Evolutionary conservation across 1,139 yeast genomes (phyloP).

Genomic region (Blastobotrys petasosporus): DNA sequence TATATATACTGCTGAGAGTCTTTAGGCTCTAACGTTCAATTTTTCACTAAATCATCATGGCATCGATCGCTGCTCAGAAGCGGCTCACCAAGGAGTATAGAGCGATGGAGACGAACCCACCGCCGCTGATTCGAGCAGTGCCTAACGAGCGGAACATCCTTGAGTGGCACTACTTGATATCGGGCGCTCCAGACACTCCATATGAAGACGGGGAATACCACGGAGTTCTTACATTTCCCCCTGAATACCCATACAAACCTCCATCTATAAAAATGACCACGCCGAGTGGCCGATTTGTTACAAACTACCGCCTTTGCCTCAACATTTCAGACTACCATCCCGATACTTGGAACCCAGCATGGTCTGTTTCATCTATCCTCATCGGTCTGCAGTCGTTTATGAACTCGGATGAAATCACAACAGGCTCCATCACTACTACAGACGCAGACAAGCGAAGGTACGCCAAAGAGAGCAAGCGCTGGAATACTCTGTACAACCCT

Average conservation of each 20-base stretch:
- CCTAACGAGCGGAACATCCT: conserved; percentile 70
- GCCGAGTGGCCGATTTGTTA: conserved; percentile 73
- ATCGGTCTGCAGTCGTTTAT: conserved; percentile 80
- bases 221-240: conserved; percentile 76
- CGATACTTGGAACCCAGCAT: conserved; percentile 89
- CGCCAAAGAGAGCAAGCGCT: conserved; percentile 53
- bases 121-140: conserved; percentile 75
- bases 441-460: conserved; percentile 39
- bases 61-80: conserved; percentile 33
- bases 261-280: conserved; percentile 87
- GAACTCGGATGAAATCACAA: conserved; percentile 36
- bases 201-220: conserved; percentile 85
- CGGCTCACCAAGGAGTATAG: conserved; percentile 73
- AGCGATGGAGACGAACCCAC: conserved; percentile 63
- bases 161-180: conserved; percentile 67
- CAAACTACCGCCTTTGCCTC: conserved; percentile 73
- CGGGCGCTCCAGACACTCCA: conserved; percentile 85
- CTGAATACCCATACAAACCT: conserved; percentile 87
- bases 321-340: conserved; percentile 93
- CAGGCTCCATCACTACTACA: conserved; percentile 43
- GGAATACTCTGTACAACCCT: conserved; percentile 40
- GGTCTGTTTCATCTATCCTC: conserved; percentile 83
- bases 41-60: conserved; percentile 25
- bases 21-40: too few relatives aligned
- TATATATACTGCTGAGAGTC: too few relatives aligned